These are phyloP conservation scores for Colletotrichum sp. DNA, from an alignment of 2,329 filamentous ascomycete genomes.

Conservation along the genomic window DNA sequence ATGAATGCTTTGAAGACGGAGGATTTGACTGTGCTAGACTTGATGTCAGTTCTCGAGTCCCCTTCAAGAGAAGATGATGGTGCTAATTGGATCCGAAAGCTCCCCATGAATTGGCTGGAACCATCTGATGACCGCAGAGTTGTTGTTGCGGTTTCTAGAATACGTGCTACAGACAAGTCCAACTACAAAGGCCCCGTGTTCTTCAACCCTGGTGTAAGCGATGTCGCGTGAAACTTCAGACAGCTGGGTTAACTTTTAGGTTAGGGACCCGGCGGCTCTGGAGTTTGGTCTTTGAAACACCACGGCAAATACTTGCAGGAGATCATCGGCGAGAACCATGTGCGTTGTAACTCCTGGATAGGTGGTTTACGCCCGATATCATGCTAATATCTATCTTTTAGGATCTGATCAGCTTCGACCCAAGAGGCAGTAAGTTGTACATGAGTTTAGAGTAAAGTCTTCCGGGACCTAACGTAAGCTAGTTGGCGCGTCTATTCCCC, in stretches of 20 bases:
- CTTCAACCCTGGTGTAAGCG: conserved; percentile 38
- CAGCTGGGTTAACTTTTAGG: not conserved
- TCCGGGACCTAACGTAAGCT: not conserved
- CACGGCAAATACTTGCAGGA: conserved; percentile 41
- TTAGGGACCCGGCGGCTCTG: conserved; percentile 57
- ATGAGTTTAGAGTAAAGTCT: not conserved
- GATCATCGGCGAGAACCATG: conserved; percentile 52
- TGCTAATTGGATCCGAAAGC: conserved; percentile 32
- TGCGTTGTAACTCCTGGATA: conserved; percentile 24
- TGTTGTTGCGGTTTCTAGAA: conserved; percentile 34
- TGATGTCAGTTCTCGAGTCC: conserved; percentile 27
- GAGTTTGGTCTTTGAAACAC: conserved; percentile 37
- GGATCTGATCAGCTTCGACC: conserved; percentile 58
- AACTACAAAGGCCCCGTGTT: conserved; percentile 34
- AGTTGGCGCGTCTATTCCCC: conserved; percentile 54
- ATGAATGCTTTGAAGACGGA: conserved; percentile 32
- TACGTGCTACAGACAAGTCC: conserved; percentile 33
- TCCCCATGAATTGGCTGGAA: conserved; percentile 40
- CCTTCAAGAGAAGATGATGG: not conserved
- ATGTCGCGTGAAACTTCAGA: not conserved
- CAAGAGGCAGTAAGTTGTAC: conserved; percentile 45
- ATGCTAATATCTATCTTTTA: conserved; percentile 11
- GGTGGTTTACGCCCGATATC: too few relatives aligned
- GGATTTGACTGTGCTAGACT: conserved; percentile 37
- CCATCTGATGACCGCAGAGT: conserved; percentile 31